Evolutionary conservation across 495 filamentous ascomycete species (phyloP), one percentile per base, ranked within the genome.

Genomic region (Schizothecium vesticola): DNA sequence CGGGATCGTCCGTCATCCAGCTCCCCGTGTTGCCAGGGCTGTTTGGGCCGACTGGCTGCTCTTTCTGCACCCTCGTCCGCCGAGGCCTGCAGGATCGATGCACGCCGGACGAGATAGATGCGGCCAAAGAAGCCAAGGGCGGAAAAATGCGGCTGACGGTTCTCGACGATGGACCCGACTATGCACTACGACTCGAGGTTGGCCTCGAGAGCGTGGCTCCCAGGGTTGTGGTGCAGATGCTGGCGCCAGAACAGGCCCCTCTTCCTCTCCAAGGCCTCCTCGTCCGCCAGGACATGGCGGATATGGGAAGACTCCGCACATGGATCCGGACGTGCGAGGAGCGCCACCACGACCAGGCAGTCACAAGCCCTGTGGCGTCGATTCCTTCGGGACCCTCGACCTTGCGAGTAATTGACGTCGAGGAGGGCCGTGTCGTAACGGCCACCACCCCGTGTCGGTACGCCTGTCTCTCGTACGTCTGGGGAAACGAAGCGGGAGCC

Each of bases 391-490:
- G 56, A 57, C 43, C 31, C 6, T 55, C 26, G 23, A 64, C 21
- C 55, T 43, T 31, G 11, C 26, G 65, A 43, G 56, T 71, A 24
- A 67, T 71, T 63, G 69, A 71, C 65, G 60, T 62, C 9, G 57
- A 43, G 3, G 65, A 71, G 22, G 25, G 29, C 26, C 51, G 69
- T 19, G 26, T 71, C 16, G 56, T 56, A 6, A 19, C 23, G 29
- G 58, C 65, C 8, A 23, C 36, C 28, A 31, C 59, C 10, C 61
- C 65, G 8, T 61, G 62, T 24, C 61, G 65, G 19, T 71, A 71
- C 31, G 61, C 69, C 55, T 71, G 69, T 55, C 65, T 71, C 24
- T 71, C 69, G 22, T 71, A 71, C 57, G 69, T 71, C 24, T 71
- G 69, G 69, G 69, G 69, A 28, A 19, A 64, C 13, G 61, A 57